Conservation (phyloP, 768 basidiomycete species). For the Russula dissimulans region DNA sequence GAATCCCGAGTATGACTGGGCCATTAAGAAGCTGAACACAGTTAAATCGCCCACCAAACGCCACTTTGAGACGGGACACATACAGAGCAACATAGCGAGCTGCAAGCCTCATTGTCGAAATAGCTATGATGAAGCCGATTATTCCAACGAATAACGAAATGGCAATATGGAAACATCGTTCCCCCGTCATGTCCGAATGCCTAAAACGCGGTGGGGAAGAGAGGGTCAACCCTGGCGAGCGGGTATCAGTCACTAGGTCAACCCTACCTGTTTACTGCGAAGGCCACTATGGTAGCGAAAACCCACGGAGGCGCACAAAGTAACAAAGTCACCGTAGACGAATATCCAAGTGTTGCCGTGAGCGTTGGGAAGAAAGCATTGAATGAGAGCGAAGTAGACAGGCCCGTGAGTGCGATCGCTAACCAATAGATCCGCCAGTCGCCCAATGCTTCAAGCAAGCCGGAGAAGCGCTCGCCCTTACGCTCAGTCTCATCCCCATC, state of each 20-base stretch:
- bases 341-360: conserved; percentile 60
- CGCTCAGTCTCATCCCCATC: conserved; percentile 38
- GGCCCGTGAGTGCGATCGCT: conserved; percentile 48
- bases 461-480: conserved; percentile 30
- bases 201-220: conserved; percentile 24
- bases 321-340: conserved; percentile 53
- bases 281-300: conserved; percentile 49
- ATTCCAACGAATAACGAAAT: conserved; percentile 48
- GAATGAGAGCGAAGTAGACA: conserved; percentile 61
- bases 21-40: conserved; percentile 58
- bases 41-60: background rate
- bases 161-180: conserved; percentile 63
- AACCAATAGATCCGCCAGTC: conserved; percentile 88
- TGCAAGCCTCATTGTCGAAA: conserved; percentile 50
- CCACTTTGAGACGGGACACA: conserved; percentile 17
- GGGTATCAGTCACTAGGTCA: background rate
- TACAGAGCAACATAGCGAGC: conserved; percentile 60
- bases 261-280: conserved; percentile 38
- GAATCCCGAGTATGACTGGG: conserved; percentile 64
- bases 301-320: conserved; percentile 75
- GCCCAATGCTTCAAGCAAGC: conserved; percentile 48
- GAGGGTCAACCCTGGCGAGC: background rate
- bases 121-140: conserved; percentile 58
- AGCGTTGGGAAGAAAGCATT: conserved; percentile 77
- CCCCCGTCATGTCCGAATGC: conserved; percentile 61